Evolutionary conservation across 257 asterid genomes (phyloP), one percentile per base, ranked within the genome.

Genomic region (Knoxia roxburghii): DNA sequence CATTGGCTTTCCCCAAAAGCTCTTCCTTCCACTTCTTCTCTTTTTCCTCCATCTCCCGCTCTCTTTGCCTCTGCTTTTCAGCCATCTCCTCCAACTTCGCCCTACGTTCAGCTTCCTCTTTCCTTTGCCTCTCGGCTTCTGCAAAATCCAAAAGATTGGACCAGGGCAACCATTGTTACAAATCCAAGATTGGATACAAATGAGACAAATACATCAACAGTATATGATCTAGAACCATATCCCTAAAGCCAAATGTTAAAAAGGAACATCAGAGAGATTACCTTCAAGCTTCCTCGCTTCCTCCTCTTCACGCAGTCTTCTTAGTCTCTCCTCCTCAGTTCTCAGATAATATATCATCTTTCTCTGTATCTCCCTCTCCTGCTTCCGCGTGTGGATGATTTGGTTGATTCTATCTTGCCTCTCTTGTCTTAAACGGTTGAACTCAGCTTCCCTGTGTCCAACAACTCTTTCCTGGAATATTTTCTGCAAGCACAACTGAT

Each of bases 241-340:
- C 6, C 41, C 4, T 37, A 37, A 37, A 9, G 9, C n/a, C n/a
- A 37, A 37, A 9, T 37, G 41, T 37, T 37, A 3, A 37, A 37
- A 37, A 37, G 9, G 41, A 3, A 9, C 41, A 37, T 37, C 41
- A 37, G 41, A 3, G 41, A 37, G 41, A 53, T 46, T 83, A 91
- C 98, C 98, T 91, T 91, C 96, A 64, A 26, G 90, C 77, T 77
- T 91, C 69, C 86, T 79, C 37, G 90, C 95, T 75, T 85, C 96
- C 82, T 89, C 98, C 84, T 83, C 96, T 71, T 89, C 98, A 17
- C 49, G 90, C 77, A 79, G 32, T 86, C 72, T 85, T 77, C 71
- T 81, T 59, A 77, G 85, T 67, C 82, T 84, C 75, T 89, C 95
- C 79, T 89, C 98, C 75, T 91, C 95, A 20, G 77, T 27, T 73